phyloP scores from a whole-genome alignment of 257 asterid genomes.

The Thymus quinquecostatus region DNA sequence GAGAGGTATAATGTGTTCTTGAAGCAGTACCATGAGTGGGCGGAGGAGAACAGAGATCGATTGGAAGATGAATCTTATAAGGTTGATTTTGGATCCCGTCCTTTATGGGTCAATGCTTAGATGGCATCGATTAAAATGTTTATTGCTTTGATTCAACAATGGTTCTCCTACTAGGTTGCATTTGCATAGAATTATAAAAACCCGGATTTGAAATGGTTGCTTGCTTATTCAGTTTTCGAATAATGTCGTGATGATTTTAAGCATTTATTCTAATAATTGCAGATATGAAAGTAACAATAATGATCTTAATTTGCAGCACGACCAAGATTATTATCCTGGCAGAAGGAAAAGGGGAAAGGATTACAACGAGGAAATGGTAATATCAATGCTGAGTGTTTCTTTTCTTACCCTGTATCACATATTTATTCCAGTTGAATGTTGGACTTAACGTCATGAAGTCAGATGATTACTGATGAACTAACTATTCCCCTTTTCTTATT shows the following conservation, averaged over 20 bases:
- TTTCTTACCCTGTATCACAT: not conserved
- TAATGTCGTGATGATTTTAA: conserved; percentile 11
- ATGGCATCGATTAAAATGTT: too few species aligned
- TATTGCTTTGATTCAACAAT: not conserved
- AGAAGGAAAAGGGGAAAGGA: conserved; percentile 97
- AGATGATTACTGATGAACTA: conserved; percentile 30
- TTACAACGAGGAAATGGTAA: conserved; percentile 87
- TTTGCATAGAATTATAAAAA: conserved; percentile 10
- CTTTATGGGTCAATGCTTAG: not conserved
- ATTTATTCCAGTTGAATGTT: not conserved
- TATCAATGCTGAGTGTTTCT: conserved; percentile 21
- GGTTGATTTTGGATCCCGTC: conserved; percentile 49
- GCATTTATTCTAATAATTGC: conserved; percentile 11
- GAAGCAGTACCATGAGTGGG: conserved; percentile 94
- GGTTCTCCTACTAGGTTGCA: conserved; percentile 8
- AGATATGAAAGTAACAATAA: conserved; percentile 22
- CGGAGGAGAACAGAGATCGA: conserved; percentile 67
- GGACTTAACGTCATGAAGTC: conserved; percentile 9
- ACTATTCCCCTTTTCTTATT: conserved; percentile 35
- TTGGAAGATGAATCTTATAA: conserved; percentile 84
- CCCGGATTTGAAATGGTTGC: not conserved
- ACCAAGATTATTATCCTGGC: conserved; percentile 96
- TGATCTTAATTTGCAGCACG: conserved; percentile 54
- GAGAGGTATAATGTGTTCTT: conserved; percentile 83
- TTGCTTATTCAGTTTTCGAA: not conserved